Percentiles rank a stretch among this genome's conserved stretches.
Conservation (phyloP, 805 yeast species). For the Sungouiella thailandica region DNA sequence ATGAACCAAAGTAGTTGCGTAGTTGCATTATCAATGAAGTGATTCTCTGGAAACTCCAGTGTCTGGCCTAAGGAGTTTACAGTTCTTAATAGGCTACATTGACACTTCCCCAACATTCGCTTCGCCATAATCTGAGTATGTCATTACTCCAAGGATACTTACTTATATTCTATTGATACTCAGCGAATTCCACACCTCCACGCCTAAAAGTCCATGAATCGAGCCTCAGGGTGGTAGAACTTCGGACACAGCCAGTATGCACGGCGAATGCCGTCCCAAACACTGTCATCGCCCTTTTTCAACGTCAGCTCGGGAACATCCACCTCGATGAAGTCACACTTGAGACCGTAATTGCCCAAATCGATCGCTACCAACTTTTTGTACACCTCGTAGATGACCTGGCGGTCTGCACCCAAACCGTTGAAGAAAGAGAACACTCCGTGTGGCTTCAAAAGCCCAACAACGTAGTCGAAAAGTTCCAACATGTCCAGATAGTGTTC, state of each 20-base stretch:
- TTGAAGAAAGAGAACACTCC: constrained; percentile 91
- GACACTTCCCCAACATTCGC: too few relatives aligned
- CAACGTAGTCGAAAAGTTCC: constrained; percentile 73
- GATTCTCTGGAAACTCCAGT: too few relatives aligned
- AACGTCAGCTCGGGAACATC: constrained; percentile 40
- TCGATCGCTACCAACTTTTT: constrained; percentile 77
- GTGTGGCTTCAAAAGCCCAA: constrained; percentile 74
- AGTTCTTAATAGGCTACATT: too few relatives aligned
- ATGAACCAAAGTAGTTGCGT: too few relatives aligned
- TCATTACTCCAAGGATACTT: too few relatives aligned
- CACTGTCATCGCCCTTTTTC: constrained; percentile 35
- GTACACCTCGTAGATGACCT: constrained; percentile 60
- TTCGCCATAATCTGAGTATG: too few relatives aligned
- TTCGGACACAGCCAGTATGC: constrained; percentile 67
- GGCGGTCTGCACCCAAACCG: constrained; percentile 57
- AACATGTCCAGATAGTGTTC: constrained; percentile 89
- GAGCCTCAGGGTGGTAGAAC: constrained; percentile 62
- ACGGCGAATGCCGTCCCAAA: constrained; percentile 59
- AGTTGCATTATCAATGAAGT: too few relatives aligned
- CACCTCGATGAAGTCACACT: constrained; percentile 50
- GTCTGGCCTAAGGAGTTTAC: too few relatives aligned
- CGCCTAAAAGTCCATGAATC: constrained; percentile 33
- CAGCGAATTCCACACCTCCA: too few relatives aligned
- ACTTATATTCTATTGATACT: too few relatives aligned
- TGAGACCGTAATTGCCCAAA: constrained; percentile 71